These are phyloP conservation scores for Salicornia ramosissima DNA, from an alignment of 148 eudicot genomes.

Conservation along the genomic window DNA sequence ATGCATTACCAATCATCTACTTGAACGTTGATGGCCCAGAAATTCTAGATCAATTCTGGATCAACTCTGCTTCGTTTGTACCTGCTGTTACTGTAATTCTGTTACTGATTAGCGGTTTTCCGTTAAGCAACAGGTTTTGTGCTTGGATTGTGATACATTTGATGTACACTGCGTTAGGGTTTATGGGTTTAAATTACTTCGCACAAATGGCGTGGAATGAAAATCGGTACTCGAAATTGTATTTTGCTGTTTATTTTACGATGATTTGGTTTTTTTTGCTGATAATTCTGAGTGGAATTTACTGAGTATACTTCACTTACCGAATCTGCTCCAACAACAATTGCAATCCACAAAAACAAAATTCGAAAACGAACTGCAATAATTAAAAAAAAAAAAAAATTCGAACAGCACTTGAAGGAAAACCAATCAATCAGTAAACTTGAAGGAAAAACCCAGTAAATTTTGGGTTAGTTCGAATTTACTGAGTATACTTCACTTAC, in stretches of 20 bases:
- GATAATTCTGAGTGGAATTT: conserved; percentile 11
- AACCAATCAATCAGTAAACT: too few species aligned
- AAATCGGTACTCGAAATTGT: conserved; percentile 7
- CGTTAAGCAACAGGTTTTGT: conserved; percentile 27
- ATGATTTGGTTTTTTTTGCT: conserved; percentile 21
- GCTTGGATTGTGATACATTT: conserved; percentile 29
- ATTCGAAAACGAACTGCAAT: too few species aligned
- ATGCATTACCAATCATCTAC: conserved; percentile 20
- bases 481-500: too few species aligned
- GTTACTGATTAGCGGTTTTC: conserved; percentile 25
- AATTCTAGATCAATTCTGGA: background rate
- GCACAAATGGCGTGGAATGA: conserved; percentile 25
- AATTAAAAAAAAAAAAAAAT: too few species aligned
- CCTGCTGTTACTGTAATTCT: conserved; percentile 19
- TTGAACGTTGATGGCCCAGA: conserved; percentile 17
- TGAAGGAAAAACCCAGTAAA: too few species aligned
- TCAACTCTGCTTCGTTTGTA: conserved; percentile 17
- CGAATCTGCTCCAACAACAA: too few species aligned
- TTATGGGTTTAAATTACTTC: conserved; percentile 16
- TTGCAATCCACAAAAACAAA: too few species aligned
- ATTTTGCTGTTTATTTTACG: conserved; percentile 8
- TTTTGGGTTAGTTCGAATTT: too few species aligned
- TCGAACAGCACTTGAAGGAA: too few species aligned
- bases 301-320: too few species aligned
- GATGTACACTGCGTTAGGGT: conserved; percentile 29